phyloP scores from a whole-genome alignment of 1,284 basidiomycete genomes.

The Hypsizygus ulmarius region DNA sequence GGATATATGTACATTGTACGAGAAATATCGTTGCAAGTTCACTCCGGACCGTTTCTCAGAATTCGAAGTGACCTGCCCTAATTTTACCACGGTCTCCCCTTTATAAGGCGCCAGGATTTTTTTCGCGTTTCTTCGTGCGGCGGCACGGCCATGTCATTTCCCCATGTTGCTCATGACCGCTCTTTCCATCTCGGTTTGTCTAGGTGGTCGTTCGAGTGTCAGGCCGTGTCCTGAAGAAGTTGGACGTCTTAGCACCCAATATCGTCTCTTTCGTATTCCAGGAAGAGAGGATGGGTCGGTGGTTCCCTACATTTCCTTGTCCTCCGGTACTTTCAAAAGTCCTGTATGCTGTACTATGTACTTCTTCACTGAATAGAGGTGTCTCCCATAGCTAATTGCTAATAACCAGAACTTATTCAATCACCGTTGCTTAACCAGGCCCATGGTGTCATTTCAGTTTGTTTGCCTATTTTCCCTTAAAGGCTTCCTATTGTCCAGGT shows the following conservation, averaged over 20 bases:
- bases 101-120: slow-evolving; percentile 27
- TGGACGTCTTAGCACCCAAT: slow-evolving; percentile 79
- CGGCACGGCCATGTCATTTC: slow-evolving; percentile 70
- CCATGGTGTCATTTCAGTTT: too few species aligned
- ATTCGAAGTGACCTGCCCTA: slow-evolving; percentile 39
- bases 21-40: too few species aligned
- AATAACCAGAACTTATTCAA: too few species aligned
- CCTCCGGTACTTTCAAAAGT: neutral
- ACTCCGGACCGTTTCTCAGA: too few species aligned
- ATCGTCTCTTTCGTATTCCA: slow-evolving; percentile 42
- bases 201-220: slow-evolving; percentile 83
- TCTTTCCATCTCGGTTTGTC: slow-evolving; percentile 32
- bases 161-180: slow-evolving; percentile 85
- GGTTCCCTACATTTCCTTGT: slow-evolving; percentile 59
- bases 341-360: too few species aligned
- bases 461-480: too few species aligned
- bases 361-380: too few species aligned
- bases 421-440: too few species aligned
- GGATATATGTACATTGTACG: too few species aligned
- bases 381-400: too few species aligned
- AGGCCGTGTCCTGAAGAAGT: slow-evolving; percentile 70
- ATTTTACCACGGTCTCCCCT: slow-evolving; percentile 30
- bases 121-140: slow-evolving; percentile 58
- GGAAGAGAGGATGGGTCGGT: slow-evolving; percentile 71
- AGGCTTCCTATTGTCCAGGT: too few species aligned